phyloP scores from a whole-genome alignment of 768 basidiomycete genomes.

The Leccinum incarnatum region DNA sequence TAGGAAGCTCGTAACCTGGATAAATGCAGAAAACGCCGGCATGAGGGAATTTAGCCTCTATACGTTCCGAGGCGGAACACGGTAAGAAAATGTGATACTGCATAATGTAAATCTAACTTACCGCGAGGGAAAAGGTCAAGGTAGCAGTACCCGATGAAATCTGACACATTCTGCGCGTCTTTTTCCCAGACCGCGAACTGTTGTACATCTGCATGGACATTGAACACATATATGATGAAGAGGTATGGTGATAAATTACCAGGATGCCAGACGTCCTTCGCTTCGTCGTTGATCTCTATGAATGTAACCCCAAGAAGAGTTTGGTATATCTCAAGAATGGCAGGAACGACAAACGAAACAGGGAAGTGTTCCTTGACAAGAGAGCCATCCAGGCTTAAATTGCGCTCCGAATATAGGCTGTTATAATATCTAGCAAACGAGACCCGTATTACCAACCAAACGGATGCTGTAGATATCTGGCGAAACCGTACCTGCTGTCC shows the following conservation, averaged over 20 bases:
- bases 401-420: conserved; percentile 54
- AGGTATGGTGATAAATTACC: conserved; percentile 38
- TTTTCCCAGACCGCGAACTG: conserved; percentile 85
- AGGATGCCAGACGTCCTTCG: conserved; percentile 74
- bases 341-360: conserved; percentile 76
- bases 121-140: conserved; percentile 86
- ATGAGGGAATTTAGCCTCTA: conserved; percentile 79
- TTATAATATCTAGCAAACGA: conserved; percentile 29
- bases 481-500: conserved; percentile 67
- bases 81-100: neutral
- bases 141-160: conserved; percentile 82
- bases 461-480: neutral
- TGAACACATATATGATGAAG: neutral
- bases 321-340: conserved; percentile 83
- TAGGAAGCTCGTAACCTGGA: conserved; percentile 55
- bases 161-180: conserved; percentile 63
- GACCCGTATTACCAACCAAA: neutral
- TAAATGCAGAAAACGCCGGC: conserved; percentile 83
- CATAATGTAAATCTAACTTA: conserved; percentile 20
- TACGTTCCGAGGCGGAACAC: neutral
- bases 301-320: conserved; percentile 76
- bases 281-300: conserved; percentile 48
- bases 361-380: conserved; percentile 90
- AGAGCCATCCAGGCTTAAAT: conserved; percentile 69
- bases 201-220: conserved; percentile 60